Conservation (phyloP, 305 asterid genomes). For the Solanum hybrid region DNA sequence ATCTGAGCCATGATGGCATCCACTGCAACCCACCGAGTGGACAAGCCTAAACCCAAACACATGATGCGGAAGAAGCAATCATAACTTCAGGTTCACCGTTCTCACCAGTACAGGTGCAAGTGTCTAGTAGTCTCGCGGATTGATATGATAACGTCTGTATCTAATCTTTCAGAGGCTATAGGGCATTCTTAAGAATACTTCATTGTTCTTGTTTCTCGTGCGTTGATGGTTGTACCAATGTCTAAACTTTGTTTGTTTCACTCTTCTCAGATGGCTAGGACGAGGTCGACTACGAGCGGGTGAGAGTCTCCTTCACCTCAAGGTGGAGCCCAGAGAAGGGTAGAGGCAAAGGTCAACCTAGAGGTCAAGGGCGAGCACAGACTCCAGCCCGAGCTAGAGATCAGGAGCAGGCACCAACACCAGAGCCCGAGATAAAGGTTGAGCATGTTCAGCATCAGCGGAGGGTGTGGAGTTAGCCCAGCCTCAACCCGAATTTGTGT, state of each 20-base stretch:
- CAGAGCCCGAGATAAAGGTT: background rate
- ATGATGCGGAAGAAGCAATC: background rate
- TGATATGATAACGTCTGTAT: too few relatives aligned
- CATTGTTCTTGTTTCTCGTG: background rate
- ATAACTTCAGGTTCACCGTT: background rate
- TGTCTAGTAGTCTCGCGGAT: background rate
- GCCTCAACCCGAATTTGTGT: background rate
- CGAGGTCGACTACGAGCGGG: background rate
- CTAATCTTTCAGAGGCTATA: background rate
- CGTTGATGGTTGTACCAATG: background rate
- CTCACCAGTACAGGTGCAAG: background rate
- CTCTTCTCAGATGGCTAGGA: background rate
- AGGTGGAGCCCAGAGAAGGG: background rate
- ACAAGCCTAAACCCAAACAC: background rate
- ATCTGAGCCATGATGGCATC: background rate
- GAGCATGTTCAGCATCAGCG: background rate
- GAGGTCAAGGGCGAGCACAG: background rate
- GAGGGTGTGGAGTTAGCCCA: background rate
- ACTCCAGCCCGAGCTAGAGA: background rate
- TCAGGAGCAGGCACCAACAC: background rate
- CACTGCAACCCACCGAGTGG: background rate
- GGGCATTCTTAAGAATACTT: background rate
- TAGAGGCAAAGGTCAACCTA: background rate
- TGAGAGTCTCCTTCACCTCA: background rate
- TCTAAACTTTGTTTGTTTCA: background rate